Evolutionary conservation across 352 stramenopile genomes (phyloP).

Genomic region (Pseudoperonospora humuli): DNA sequence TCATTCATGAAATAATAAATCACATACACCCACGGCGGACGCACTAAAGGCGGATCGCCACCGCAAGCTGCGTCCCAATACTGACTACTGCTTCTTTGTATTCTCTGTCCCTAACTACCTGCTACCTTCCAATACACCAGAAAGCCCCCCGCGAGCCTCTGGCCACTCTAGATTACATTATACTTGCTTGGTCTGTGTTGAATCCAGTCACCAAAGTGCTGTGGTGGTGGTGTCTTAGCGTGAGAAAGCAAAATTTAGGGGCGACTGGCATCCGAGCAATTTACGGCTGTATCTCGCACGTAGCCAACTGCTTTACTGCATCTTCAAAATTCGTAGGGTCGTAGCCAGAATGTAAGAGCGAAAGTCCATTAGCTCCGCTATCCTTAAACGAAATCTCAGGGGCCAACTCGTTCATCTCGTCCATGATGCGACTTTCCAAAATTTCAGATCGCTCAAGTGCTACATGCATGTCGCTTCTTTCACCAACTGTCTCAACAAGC

Average conservation of each 20-base stretch:
- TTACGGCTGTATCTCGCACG: constrained; percentile 37
- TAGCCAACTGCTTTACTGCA: constrained; percentile 30
- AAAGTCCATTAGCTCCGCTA: constrained; percentile 15
- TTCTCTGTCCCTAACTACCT: constrained; percentile 20
- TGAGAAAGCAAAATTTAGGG: constrained; percentile 11
- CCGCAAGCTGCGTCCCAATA: constrained; percentile 18
- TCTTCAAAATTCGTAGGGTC: constrained; percentile 39
- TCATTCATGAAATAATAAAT: constrained; percentile 21
- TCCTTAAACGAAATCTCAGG: constrained; percentile 27
- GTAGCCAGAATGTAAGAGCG: constrained; percentile 19
- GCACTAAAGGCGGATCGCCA: constrained; percentile 6
- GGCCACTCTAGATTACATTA: constrained; percentile 37
- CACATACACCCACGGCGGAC: constrained; percentile 16
- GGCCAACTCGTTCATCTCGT: constrained; percentile 28
- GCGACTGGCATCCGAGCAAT: constrained; percentile 1
- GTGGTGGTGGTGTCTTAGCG: constrained; percentile 16
- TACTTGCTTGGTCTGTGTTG: constrained; percentile 29
- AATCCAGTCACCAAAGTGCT: constrained; percentile 19
- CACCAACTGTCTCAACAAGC: constrained; percentile 57
- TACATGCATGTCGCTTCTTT: constrained; percentile 35
- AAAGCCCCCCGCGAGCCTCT: constrained; percentile 20
- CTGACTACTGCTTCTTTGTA: constrained; percentile 19
- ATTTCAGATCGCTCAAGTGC: constrained; percentile 34
- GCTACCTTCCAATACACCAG: constrained; percentile 32
- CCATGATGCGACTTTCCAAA: constrained; percentile 39